Evolutionary conservation across 768 basidiomycete genomes (phyloP), one percentile per base, ranked within the genome.

Genomic region (Tremella fuciformis): DNA sequence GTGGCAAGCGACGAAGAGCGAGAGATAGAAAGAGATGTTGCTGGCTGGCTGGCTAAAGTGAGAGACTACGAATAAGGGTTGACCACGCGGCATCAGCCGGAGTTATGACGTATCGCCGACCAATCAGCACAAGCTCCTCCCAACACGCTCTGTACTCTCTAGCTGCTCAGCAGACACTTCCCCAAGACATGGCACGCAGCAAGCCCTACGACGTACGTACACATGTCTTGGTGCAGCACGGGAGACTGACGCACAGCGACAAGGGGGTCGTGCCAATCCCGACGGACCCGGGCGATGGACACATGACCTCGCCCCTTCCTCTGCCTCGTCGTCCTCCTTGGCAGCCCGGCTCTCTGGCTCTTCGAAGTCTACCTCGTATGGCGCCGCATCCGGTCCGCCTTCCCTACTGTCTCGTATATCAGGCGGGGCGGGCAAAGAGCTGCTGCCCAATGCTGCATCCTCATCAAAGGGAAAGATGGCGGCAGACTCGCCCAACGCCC

Each of bases 241-340:
- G 42, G 22, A 22, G 4, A 46, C 22, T 18, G 22, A 22, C 8
- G 22, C 6, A 15, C 22, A 46, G 42, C n/a, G 42, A 46, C 22
- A n/a, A 46, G n/a, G 22, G n/a, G 22, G 13, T 41, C 51, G 13
- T 34, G 34, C 44, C 34, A 62, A 69, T 46, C 66, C 71, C 21
- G 71, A 70, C 56, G 64, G 29, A 11, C 29, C 64, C n/a, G 71
- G 67, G 13, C 19, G 59, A 42, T 74, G 73, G 73, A 74, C 66
- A 54, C 73, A 74, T 53, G 73, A 74, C 37, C 56, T 74, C 53
- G 56, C 24, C 18, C 60, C 11, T 21, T 65, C 42, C 50, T 41
- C 53, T 18, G 38, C 54, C 1, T 61, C 57, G 39, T 50, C 58
- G 24, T 11, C 64, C 13, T 57, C 57, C 0, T 44, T 47, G 29